A percentile compares a stretch with the other conserved stretches of the same genome.
Conservation (phyloP, 495 filamentous ascomycete genomes). For the Xylaria sp. region DNA sequence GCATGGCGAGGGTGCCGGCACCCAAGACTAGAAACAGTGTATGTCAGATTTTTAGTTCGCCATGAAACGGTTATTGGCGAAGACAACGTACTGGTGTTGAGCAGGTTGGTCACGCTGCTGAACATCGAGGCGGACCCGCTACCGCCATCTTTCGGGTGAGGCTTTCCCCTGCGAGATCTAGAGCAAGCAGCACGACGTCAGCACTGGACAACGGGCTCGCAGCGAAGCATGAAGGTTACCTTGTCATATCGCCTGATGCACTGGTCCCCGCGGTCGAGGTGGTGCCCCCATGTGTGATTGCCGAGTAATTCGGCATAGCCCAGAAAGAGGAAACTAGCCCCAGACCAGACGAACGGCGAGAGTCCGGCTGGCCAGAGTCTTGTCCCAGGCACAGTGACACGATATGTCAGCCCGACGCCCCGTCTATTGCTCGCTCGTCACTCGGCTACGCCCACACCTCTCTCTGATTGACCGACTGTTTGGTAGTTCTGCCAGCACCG, state of each 20-base stretch:
- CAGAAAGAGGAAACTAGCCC: slow-evolving; percentile 15
- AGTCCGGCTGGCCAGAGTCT: slow-evolving; percentile 13
- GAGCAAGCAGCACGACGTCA: slow-evolving; percentile 10
- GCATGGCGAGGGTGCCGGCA: slow-evolving; percentile 94
- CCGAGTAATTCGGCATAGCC: slow-evolving; percentile 55
- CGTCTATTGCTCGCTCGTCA: slow-evolving; percentile 4
- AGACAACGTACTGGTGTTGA: slow-evolving; percentile 87
- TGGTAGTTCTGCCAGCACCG: background rate
- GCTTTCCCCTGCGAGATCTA: slow-evolving; percentile 45
- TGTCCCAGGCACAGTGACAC: background rate
- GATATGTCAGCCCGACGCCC: background rate
- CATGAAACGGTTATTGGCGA: background rate
- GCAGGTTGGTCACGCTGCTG: slow-evolving; percentile 90
- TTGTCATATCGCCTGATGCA: slow-evolving; percentile 48
- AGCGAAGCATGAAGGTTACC: slow-evolving; percentile 32
- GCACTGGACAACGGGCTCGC: slow-evolving; percentile 9
- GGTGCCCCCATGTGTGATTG: slow-evolving; percentile 46
- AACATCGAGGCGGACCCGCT: slow-evolving; percentile 83
- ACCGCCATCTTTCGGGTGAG: slow-evolving; percentile 46
- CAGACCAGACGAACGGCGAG: slow-evolving; percentile 7
- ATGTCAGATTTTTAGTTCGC: background rate
- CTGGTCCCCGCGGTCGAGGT: slow-evolving; percentile 34
- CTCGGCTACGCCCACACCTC: slow-evolving; percentile 4
- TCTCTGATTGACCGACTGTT: slow-evolving; percentile 22
- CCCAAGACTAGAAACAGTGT: slow-evolving; percentile 73